These are phyloP conservation scores for Talaromyces stipitatus DNA, from an alignment of 495 filamentous ascomycete genomes.

Conservation along the genomic window DNA sequence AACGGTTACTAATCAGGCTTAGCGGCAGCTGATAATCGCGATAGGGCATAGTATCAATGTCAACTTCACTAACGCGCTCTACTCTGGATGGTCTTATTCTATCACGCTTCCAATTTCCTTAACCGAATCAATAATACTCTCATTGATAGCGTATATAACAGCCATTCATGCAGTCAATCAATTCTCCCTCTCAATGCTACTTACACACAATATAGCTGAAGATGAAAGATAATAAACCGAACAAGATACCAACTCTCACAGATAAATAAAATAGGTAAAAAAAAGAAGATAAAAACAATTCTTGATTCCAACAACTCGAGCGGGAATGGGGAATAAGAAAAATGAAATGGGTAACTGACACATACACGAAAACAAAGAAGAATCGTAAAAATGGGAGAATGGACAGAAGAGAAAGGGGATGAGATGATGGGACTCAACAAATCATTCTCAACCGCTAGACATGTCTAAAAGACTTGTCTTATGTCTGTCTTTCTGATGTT, in stretches of 20 bases:
- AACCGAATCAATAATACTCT: too few relatives aligned
- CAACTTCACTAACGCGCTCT: too few relatives aligned
- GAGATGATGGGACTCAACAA: neutral
- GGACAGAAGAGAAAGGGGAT: neutral
- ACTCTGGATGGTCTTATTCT: too few relatives aligned
- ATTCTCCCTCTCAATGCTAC: neutral
- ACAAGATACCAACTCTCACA: neutral
- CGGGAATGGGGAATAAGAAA: neutral
- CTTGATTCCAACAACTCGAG: neutral
- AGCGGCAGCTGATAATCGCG: neutral
- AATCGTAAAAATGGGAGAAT: neutral
- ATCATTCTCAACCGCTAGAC: neutral
- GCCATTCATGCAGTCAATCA: neutral
- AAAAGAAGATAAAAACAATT: neutral
- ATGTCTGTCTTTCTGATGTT: neutral
- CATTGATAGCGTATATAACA: neutral
- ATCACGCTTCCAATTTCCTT: too few relatives aligned
- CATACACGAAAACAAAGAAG: neutral
- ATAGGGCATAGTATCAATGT: too few relatives aligned
- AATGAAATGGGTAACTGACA: neutral
- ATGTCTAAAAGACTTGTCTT: neutral
- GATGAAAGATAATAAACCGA: constrained; percentile 11
- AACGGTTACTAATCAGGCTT: neutral
- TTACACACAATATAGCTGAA: constrained; percentile 2
- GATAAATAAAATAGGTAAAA: neutral